A percentile compares a stretch with the other conserved stretches of the same genome.
Conservation (phyloP, 2,329 filamentous ascomycete genomes). For the Colletotrichum noveboracense region DNA sequence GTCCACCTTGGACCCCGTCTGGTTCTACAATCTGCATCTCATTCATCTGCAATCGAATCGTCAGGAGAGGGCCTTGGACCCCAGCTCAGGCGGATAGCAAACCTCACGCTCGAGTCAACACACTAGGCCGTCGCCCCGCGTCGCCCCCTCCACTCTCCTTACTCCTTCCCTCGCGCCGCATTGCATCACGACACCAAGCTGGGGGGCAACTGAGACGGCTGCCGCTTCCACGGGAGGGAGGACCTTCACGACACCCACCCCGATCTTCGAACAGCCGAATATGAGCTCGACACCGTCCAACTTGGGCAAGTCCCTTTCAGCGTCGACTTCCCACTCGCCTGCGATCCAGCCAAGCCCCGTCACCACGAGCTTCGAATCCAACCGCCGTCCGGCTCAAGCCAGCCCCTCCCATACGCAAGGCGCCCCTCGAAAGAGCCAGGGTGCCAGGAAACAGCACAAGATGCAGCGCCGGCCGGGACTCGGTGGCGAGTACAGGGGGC, state of each 20-base stretch:
- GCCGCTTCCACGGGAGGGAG: not conserved
- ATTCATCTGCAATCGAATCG: not conserved
- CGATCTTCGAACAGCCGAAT: conserved; percentile 15
- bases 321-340: conserved; percentile 45
- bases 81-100: not conserved
- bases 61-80: not conserved
- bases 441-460: conserved; percentile 81
- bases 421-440: conserved; percentile 77
- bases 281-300: conserved; percentile 38
- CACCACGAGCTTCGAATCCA: conserved; percentile 54
- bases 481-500: conserved; percentile 36
- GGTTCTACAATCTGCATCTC: conserved; percentile 9
- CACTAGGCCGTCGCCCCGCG: not conserved
- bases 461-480: conserved; percentile 73
- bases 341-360: conserved; percentile 46
- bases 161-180: not conserved
- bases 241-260: not conserved
- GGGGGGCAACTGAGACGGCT: not conserved
- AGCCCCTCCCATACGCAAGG: conserved; percentile 37
- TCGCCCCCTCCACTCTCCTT: not conserved
- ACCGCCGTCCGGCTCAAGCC: conserved; percentile 50
- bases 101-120: not conserved
- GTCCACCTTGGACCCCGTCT: conserved; percentile 37
- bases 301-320: conserved; percentile 58
- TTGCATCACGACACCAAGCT: conserved; percentile 10